Evolutionary conservation across 371 early-diverging fungal species (phyloP).

Genomic region (Rhizopus arrhizus): DNA sequence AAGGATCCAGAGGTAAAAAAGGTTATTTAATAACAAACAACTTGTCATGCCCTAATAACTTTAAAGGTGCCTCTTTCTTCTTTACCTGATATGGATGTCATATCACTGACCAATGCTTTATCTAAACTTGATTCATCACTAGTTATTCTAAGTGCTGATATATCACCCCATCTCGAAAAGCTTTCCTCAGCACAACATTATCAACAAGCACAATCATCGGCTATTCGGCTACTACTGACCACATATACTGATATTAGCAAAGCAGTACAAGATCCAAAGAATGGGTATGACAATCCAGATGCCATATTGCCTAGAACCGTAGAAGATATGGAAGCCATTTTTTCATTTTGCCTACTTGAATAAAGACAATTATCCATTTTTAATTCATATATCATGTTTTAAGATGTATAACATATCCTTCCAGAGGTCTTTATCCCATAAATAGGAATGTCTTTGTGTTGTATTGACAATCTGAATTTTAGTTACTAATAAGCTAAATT

Average conservation of each 20-base stretch:
- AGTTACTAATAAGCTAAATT: no score
- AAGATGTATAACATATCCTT: no score
- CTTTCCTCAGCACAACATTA: slow-evolving; percentile 47
- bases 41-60: neutral
- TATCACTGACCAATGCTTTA: slow-evolving; percentile 56
- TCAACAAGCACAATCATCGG: slow-evolving; percentile 41
- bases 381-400: no score
- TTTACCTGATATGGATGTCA: slow-evolving; percentile 60
- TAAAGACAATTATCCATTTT: neutral
- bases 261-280: slow-evolving; percentile 66
- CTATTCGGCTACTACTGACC: slow-evolving; percentile 61
- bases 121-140: slow-evolving; percentile 71
- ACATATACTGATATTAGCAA: slow-evolving; percentile 63
- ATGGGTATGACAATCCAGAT: slow-evolving; percentile 67
- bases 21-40: neutral
- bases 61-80: slow-evolving; percentile 63
- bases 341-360: slow-evolving; percentile 48
- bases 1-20: slow-evolving; percentile 43
- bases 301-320: slow-evolving; percentile 67
- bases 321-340: slow-evolving; percentile 76
- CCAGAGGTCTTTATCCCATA: no score
- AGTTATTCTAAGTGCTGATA: slow-evolving; percentile 50
- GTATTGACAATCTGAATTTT: no score
- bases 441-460: no score
- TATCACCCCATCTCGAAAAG: slow-evolving; percentile 52